These are phyloP conservation scores for Brettanomyces anomalus DNA, from an alignment of 805 yeast species.

Conservation along the genomic window DNA sequence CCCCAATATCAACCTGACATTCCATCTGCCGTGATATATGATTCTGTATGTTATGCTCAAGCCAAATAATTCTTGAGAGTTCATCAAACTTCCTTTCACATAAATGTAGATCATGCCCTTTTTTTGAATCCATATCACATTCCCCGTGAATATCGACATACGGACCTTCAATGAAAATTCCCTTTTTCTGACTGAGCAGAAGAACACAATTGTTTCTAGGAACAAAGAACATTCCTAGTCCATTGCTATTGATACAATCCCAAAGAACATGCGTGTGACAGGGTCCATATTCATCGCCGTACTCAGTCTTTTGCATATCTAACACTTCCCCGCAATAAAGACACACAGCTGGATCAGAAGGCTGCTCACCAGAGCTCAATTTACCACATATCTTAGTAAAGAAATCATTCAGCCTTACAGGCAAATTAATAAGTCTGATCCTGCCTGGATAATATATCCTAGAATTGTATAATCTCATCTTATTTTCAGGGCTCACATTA, in stretches of 20 bases:
- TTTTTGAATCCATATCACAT: conserved; percentile 61
- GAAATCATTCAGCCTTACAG: conserved; percentile 56
- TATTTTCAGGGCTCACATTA: conserved; percentile 5
- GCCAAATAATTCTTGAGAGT: conserved; percentile 60
- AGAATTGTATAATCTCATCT: conserved; percentile 6
- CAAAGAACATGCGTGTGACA: conserved; percentile 64
- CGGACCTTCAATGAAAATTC: conserved; percentile 80
- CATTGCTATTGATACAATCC: conserved; percentile 46
- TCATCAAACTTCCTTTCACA: conserved; percentile 55
- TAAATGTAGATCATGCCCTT: conserved; percentile 63
- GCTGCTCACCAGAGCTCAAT: conserved; percentile 27
- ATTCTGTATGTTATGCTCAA: conserved; percentile 71
- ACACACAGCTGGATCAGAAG: conserved; percentile 78
- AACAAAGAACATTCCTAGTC: conserved; percentile 62
- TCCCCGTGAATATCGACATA: conserved; percentile 85
- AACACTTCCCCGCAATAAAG: conserved; percentile 68
- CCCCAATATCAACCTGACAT: conserved; percentile 76
- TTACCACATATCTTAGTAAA: conserved; percentile 51
- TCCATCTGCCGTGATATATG: conserved; percentile 74
- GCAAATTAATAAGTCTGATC: conserved; percentile 53
- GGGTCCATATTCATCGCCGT: conserved; percentile 56
- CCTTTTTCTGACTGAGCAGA: conserved; percentile 62
- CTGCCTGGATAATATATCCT: conserved; percentile 56
- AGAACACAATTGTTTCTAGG: conserved; percentile 63
- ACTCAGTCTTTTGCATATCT: conserved; percentile 54